Evolutionary conservation across 192 early-diverging fungal genomes (phyloP), one percentile per base, ranked within the genome.

Genomic region (Coemansia sp.): DNA sequence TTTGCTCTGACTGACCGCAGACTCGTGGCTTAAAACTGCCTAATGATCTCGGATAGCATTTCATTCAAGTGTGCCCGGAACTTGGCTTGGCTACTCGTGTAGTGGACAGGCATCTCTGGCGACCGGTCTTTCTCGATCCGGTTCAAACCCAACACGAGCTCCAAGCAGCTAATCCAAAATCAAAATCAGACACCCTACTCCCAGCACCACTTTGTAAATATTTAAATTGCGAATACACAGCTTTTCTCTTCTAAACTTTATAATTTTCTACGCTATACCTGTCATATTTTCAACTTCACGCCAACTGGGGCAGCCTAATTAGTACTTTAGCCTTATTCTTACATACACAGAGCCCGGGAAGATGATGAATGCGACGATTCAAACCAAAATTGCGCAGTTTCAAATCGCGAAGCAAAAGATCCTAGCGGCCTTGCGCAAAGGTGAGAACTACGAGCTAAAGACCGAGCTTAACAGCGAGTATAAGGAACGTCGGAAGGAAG

Each of bases 401-500:
- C 82, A 84, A 72, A 79, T 84, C 45, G 65, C 78, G 67, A 84
- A 79, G 72, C 68, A 70, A 63, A 84, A 84, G 63, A 70, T 78
- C 51, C 73, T 84, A 44, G 74, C 73, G 34, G 82, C 74, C 27
- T 66, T 84, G 74, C 76, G 82, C 73, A 84, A 84, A 63, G 82
- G 82, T 60, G 97, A 99, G 77, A 98, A 97, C 86, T 97, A 93
- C 75, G 97, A 99, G 85, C 87, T 99, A n/a, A 90, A 94, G 74
- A 91, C 92, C 7, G 97, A 98, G 67, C 85, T 99, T 50, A 99
- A 99, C 84, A 93, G 90, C 82, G 97, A 99, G 85, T 98, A 98
- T 85, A 91, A 90, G 65, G 94, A 98, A 66, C 85, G 91, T 53
- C 87, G 97, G 60, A 98, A 98, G 77, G 97, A 99, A 85, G 94